A percentile compares a stretch with the other conserved stretches of the same genome.
These are phyloP conservation scores for Cucumis variabilis DNA, from an alignment of 331 rosid species.

Conservation along the genomic window DNA sequence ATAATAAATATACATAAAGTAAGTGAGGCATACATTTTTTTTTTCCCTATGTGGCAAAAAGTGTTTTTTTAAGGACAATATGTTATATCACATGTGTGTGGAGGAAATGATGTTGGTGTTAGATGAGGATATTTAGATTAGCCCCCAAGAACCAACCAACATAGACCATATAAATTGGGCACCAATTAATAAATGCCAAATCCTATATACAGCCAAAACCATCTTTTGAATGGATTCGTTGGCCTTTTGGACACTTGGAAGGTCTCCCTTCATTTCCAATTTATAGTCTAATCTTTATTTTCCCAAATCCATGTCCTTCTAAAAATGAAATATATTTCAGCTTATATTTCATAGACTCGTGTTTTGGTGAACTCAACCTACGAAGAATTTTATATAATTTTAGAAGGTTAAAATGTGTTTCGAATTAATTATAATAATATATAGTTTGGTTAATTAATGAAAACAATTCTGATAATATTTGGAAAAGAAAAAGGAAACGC, in stretches of 20 bases:
- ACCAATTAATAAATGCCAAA: neutral
- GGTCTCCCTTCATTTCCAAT: neutral
- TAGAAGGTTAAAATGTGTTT: neutral
- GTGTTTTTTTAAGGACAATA: neutral
- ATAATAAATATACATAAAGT: too few species aligned
- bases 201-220: neutral
- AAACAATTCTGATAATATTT: too few species aligned
- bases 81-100: neutral
- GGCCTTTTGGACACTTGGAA: neutral
- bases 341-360: too few species aligned
- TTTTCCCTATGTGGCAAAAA: neutral
- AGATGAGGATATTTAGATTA: constrained; percentile 23
- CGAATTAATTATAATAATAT: too few species aligned
- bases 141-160: neutral
- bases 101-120: neutral
- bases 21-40: too few species aligned
- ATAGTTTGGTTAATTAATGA: too few species aligned
- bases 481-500: too few species aligned
- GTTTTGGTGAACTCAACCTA: too few species aligned
- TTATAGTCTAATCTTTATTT: neutral
- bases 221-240: neutral
- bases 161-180: neutral
- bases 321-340: too few species aligned
- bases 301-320: too few species aligned
- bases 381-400: too few species aligned